Evolutionary conservation across 495 filamentous ascomycete genomes (phyloP), one percentile per base, ranked within the genome.

Genomic region (Darksidea phi): DNA sequence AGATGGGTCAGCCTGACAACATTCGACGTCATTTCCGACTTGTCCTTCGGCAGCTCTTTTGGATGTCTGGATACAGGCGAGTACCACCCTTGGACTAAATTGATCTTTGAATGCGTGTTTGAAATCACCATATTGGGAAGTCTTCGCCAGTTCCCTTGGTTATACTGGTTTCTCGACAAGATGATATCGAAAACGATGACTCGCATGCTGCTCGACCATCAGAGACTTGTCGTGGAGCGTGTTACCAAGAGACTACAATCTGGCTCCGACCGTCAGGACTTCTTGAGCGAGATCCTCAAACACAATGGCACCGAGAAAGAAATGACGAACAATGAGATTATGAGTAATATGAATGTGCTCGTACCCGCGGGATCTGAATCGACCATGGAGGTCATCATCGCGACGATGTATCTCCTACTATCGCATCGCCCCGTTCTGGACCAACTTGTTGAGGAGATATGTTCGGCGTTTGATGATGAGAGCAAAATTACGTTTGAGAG

Each of bases 351-450:
- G 1, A 38, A 0, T 25, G 28, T 5, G 67, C 71, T 0, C 59
- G 65, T 1, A 74, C 79, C 0, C 82, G 84, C 13, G 76, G 71
- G 0, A 73, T 38, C 36, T 8, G 36, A 38, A 7, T 8, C 36
- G 36, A 38, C 36, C 8, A 15, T 7, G 7, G 36, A 7, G 15
- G 36, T 15, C 15, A 8, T 38, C 8, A 38, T 15, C 15, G 15
- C 8, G 7, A 8, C 8, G 8, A 38, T 38, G 7, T 38, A 8
- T 15, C 15, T 15, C 36, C 7, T 38, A 7, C 8, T 38, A 38
- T 38, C 36, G 7, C 8, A 38, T 38, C 36, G 36, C 36, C 8
- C 7, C 7, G 36, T 38, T 7, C 15, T 8, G 8, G 36, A 38
- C 36, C 7, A 38, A 38, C 36, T 38, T 8, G 36, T 38, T 8